Conservation (phyloP, 106 monocot species). For the Dendrobium huoshanense region DNA sequence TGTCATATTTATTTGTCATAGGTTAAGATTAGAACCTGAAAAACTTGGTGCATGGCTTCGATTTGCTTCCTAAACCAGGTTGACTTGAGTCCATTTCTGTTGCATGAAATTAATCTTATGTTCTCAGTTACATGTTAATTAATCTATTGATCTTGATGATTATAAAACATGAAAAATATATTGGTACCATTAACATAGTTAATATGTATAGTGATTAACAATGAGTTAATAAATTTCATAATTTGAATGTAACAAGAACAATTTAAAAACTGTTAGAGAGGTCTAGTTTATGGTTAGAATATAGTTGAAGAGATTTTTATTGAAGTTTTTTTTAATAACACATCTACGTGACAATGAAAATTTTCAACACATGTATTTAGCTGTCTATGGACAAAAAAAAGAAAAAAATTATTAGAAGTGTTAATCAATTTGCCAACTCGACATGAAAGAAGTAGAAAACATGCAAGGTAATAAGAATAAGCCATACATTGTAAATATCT, state of each 20-base stretch:
- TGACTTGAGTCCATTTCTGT: conserved; percentile 65
- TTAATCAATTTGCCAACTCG: too few relatives aligned
- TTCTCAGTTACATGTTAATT: conserved; percentile 37
- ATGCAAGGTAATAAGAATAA: too few relatives aligned
- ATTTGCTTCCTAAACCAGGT: conserved; percentile 99
- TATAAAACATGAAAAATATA: background rate
- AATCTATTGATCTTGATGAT: conserved; percentile 12
- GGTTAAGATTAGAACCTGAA: conserved; percentile 75
- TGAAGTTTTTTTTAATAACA: too few relatives aligned
- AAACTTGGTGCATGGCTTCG: conserved; percentile 99
- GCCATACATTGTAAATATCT: too few relatives aligned
- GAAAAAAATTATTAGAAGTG: too few relatives aligned
- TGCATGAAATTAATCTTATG: conserved; percentile 58
- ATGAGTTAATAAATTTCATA: background rate
- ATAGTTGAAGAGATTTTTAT: too few relatives aligned
- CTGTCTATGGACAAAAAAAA: too few relatives aligned
- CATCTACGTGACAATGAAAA: too few relatives aligned
- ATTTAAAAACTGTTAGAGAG: background rate
- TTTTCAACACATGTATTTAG: too few relatives aligned
- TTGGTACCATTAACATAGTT: background rate
- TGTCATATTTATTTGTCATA: conserved; percentile 39
- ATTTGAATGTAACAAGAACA: background rate
- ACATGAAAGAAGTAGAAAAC: too few relatives aligned
- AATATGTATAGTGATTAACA: background rate
- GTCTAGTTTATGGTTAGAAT: background rate